These are phyloP conservation scores for Penicillium egyptiacum DNA, from an alignment of 495 filamentous ascomycete genomes.

Conservation along the genomic window DNA sequence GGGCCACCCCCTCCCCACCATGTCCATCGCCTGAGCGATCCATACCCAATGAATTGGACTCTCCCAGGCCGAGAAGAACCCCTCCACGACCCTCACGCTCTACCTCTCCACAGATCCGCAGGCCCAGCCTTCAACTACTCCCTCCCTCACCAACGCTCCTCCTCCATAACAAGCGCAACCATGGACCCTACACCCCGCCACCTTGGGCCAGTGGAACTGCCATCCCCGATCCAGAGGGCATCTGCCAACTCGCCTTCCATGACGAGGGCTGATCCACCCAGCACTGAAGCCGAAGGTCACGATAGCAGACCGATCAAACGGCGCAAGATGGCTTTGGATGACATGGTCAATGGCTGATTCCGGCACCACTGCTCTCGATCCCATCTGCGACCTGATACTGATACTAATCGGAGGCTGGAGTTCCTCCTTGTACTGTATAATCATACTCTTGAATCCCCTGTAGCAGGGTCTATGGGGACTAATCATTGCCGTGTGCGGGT, in stretches of 20 bases:
- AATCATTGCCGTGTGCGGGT: constrained; percentile 16
- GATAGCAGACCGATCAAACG: constrained; percentile 66
- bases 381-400: constrained; percentile 6
- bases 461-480: constrained; percentile 40
- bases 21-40: constrained; percentile 42
- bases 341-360: constrained; percentile 48
- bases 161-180: constrained; percentile 23
- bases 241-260: constrained; percentile 19
- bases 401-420: constrained; percentile 21
- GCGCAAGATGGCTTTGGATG: constrained; percentile 59
- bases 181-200: constrained; percentile 32
- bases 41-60: constrained; percentile 37
- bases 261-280: constrained; percentile 18
- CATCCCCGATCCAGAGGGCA: constrained; percentile 19
- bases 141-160: constrained; percentile 23
- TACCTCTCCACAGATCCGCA: constrained; percentile 25
- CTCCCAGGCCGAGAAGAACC: constrained; percentile 26
- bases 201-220: constrained; percentile 22
- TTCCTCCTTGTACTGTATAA: constrained; percentile 32
- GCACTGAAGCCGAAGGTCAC: constrained; percentile 24
- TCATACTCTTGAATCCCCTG: constrained; percentile 19
- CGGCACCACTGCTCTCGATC: neutral
- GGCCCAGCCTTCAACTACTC: constrained; percentile 35
- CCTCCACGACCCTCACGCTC: constrained; percentile 24
- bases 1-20: constrained; percentile 27